Conservation (phyloP, 1,284 basidiomycete genomes). For the Ceratorhiza oryzae-sativae region DNA sequence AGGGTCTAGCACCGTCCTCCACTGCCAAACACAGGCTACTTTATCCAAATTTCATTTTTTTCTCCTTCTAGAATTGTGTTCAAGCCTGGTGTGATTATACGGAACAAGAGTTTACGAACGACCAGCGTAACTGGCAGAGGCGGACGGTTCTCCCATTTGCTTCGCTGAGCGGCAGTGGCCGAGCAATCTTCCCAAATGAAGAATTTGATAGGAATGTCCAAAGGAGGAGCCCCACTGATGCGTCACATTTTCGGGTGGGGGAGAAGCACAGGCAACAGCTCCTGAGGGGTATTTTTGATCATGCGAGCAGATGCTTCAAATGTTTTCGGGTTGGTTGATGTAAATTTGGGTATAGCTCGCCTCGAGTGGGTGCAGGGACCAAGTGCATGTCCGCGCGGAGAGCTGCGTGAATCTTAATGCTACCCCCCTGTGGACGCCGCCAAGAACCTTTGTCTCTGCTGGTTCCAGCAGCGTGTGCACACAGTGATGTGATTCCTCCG, state of each 20-base stretch:
- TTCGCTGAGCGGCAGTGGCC: neutral
- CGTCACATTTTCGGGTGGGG: too few species aligned
- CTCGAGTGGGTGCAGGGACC: slow-evolving; percentile 7
- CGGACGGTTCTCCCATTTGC: neutral
- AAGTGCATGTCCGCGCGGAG: neutral
- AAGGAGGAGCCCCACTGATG: too few species aligned
- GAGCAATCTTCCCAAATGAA: too few species aligned
- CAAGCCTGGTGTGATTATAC: too few species aligned
- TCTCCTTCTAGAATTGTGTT: too few species aligned
- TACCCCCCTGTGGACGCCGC: neutral
- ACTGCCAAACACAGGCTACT: too few species aligned
- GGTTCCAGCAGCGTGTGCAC: neutral
- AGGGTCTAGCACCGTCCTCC: too few species aligned
- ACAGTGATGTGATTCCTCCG: neutral
- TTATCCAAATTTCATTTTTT: too few species aligned
- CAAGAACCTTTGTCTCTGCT: neutral
- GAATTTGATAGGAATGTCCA: slow-evolving; percentile 9
- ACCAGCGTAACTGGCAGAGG: neutral
- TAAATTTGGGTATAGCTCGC: slow-evolving; percentile 2
- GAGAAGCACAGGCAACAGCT: neutral
- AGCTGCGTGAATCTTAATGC: neutral
- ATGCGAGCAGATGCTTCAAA: neutral
- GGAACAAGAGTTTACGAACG: too few species aligned
- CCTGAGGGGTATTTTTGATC: neutral
- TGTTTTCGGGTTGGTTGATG: neutral